These are phyloP conservation scores for Anthracocystis setariae DNA, from an alignment of 1,284 basidiomycete genomes.

Conservation along the genomic window DNA sequence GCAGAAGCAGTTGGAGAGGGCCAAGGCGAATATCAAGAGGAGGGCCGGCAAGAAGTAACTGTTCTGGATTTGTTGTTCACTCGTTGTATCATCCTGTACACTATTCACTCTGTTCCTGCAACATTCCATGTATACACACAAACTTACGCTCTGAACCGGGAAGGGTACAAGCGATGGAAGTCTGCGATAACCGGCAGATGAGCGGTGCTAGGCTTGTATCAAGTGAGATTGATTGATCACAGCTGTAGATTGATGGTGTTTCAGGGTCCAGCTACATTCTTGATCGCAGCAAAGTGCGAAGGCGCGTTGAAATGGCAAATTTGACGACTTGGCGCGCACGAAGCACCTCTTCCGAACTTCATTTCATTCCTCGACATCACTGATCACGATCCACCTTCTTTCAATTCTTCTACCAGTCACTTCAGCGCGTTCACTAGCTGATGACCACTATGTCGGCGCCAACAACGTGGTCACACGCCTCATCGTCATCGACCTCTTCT, in stretches of 20 bases:
- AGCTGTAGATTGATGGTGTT: not conserved
- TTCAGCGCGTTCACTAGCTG: not conserved
- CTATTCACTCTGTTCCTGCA: not conserved
- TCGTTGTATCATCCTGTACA: conserved; percentile 1
- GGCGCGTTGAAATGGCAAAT: not conserved
- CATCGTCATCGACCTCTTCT: not conserved
- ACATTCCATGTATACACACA: no score
- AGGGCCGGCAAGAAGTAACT: conserved; percentile 48
- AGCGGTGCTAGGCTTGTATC: no score
- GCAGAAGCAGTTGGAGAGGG: conserved; percentile 83
- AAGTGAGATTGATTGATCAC: no score
- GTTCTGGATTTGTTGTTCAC: not conserved
- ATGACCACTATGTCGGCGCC: conserved; percentile 13
- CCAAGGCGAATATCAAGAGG: conserved; percentile 71
- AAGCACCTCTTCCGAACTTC: conserved; percentile 6
- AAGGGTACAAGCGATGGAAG: no score
- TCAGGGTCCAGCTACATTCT: conserved; percentile 7
- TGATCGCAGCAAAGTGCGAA: not conserved
- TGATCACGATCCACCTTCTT: not conserved
- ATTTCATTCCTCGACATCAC: not conserved
- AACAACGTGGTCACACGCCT: conserved; percentile 28
- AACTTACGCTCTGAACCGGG: no score
- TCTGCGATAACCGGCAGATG: no score
- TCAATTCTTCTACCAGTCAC: not conserved
- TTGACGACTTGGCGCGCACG: conserved; percentile 13